Percentiles rank a stretch among this genome's conserved stretches.
phyloP scores from a whole-genome alignment of 2,329 filamentous ascomycete species.

The Colletotrichum higginsianum region DNA sequence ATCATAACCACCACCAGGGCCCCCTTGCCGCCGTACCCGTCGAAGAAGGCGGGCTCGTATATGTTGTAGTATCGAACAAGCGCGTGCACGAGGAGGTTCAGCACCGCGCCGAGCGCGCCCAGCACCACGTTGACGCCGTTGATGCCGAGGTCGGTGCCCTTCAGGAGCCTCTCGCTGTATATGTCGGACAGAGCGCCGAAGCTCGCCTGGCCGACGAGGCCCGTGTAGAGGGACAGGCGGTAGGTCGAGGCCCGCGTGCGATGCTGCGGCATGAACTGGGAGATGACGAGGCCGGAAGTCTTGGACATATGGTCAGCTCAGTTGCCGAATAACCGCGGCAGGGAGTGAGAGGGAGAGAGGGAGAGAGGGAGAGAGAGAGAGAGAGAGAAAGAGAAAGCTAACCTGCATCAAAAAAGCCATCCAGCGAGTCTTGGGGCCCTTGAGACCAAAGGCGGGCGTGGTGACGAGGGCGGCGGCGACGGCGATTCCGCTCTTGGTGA shows the following conservation, averaged over 20 bases:
- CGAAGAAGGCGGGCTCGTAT: conserved; percentile 47
- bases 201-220: conserved; percentile 49
- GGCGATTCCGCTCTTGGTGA: conserved; percentile 50
- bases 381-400: no score
- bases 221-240: conserved; percentile 47
- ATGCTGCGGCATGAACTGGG: conserved; percentile 48
- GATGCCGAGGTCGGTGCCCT: conserved; percentile 47
- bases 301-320: not conserved
- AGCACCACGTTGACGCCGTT: conserved; percentile 51
- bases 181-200: conserved; percentile 50
- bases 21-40: conserved; percentile 45
- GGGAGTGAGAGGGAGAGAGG: no score
- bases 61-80: conserved; percentile 43
- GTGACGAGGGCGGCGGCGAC: conserved; percentile 49
- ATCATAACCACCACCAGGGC: conserved; percentile 50
- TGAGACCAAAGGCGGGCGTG: conserved; percentile 44
- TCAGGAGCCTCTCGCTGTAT: conserved; percentile 51
- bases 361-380: no score
- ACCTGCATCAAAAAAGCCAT: conserved; percentile 51
- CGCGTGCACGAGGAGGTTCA: conserved; percentile 50
- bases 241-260: conserved; percentile 46
- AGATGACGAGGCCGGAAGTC: conserved; percentile 49
- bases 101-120: conserved; percentile 47
- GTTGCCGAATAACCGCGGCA: rapidly evolving
- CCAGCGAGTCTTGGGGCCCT: conserved; percentile 49